Evolutionary conservation across 345 rosid genomes (phyloP).

Genomic region (Gossypium thurberi): DNA sequence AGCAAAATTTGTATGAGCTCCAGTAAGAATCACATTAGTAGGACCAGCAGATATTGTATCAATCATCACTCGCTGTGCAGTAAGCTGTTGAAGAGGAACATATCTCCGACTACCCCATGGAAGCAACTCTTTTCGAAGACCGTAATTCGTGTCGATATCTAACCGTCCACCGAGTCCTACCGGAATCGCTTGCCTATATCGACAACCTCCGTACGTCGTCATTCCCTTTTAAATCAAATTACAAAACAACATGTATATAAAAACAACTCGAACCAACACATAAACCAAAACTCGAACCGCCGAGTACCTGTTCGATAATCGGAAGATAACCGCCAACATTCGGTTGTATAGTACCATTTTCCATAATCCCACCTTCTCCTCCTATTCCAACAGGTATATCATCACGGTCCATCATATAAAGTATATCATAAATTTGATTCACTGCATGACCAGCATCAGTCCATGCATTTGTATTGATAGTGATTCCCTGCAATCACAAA

Average conservation of each 20-base stretch:
- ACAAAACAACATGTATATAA: not conserved
- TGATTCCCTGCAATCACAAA: conserved; percentile 49
- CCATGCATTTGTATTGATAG: conserved; percentile 78
- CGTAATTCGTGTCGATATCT: conserved; percentile 59
- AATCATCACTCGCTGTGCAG: conserved; percentile 70
- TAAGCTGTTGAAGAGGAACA: conserved; percentile 64
- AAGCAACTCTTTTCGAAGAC: conserved; percentile 68
- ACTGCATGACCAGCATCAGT: conserved; percentile 45
- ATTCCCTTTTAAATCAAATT: conserved; percentile 39
- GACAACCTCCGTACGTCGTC: conserved; percentile 63
- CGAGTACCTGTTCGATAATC: conserved; percentile 65
- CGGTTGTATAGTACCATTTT: conserved; percentile 58
- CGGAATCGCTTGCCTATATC: conserved; percentile 87
- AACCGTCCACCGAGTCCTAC: conserved; percentile 60
- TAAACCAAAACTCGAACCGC: not conserved
- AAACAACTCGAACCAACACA: not conserved
- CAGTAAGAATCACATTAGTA: conserved; percentile 40
- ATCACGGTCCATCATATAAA: conserved; percentile 94
- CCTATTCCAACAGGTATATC: conserved; percentile 81
- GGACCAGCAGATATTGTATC: conserved; percentile 71
- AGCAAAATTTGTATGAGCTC: conserved; percentile 77
- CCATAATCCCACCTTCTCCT: conserved; percentile 75
- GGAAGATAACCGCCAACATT: conserved; percentile 92
- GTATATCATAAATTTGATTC: conserved; percentile 74
- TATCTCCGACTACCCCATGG: conserved; percentile 86